Evolutionary conservation across 768 basidiomycete species (phyloP), one percentile per base, ranked within the genome.

Genomic region (Lyophyllum atratum): DNA sequence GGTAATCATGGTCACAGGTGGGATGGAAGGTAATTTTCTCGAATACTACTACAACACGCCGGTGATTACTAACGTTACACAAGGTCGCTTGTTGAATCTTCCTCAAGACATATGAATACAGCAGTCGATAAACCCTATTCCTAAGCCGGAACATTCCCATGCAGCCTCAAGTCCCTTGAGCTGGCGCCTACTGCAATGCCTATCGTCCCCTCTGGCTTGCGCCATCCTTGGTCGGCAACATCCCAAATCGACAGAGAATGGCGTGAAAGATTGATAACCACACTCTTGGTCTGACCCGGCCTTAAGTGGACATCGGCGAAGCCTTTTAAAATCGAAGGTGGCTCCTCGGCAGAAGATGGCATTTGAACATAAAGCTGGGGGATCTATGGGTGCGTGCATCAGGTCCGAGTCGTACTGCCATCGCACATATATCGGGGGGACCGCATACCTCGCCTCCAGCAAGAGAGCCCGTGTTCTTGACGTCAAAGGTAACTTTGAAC

Each of bases 1-100:
- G 62, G 80, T 86, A 6, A 64, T 89, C 26, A 87, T 89, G 84
- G 77, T 90, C 6, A 81, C 83, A 45, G 90, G 89, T 2, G 90
- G 90, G 2, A 90, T 90, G 89, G 90, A 92, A 78, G 90, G 90
- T 74, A 37, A 66, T 56, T 62, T 37, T 5, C 34, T 43, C 39
- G 4, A 44, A 25, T 12, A 24, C 21, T 14, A 21, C 25, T n/a
- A 51, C 6, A 12, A 25, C 52, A 49, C 31, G 43, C 55, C 37
- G 10, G 10, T 11, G 17, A 12, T 11, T n/a, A 9, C 48, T 60
- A n/a, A 44, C 21, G 53, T 26, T 34, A 37, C 46, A 43, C 17
- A 53, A 74, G 72, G 72, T 53, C 70, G 72, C 39, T 58, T 76
- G 46, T 62, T 75, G 11, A 75, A 74, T 50, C 44, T 61, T 28